Evolutionary conservation across 2,329 filamentous ascomycete species (phyloP), one percentile per base, ranked within the genome.

Genomic region (Botrytis medusae): DNA sequence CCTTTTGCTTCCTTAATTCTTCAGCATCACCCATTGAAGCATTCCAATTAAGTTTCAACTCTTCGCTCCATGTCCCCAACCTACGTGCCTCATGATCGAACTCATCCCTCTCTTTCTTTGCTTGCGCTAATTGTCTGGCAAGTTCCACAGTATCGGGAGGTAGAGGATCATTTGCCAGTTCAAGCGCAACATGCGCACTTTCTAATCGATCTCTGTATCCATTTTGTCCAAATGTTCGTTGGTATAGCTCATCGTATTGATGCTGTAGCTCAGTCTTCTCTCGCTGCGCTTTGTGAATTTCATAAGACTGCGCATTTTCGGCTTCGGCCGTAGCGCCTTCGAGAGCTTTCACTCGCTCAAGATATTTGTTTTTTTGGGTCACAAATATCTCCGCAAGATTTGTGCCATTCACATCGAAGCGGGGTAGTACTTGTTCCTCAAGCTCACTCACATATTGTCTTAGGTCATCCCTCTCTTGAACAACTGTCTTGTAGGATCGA

Each of bases 111-210:
- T 72, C 71, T 48, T 32, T 59, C 25, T 22, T 42, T 20, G 51
- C n/a, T 7, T 61, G 54, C 20, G 48, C 16, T 10, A 72, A 40
- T 16, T 69, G 9, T 2, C 18, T 29, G 9, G 10, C 18, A 29
- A 29, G 18, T 29, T n/a, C 37, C 37, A 25, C 16, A 18, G 22
- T 18, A 42, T 59, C 54, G 16, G 40, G 18, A 60, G 40, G 34
- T 25, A 20, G 32, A 40, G 32, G 20, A n/a, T 32, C 48, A 34
- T 61, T 40, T 18, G 65, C 57, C 4, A 72, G 7, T 69, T 72
- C 71, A 22, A 72, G 48, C 29, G 65, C 40, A 25, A 72, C 54
- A 18, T 72, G 71, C 25, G 65, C 20, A n/a, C 65, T 72, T 32
- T 69, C 40, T 7, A 72, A 32, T 34, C 46, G 71, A 10, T 67